These are phyloP conservation scores for Phoma sp. DNA, from an alignment of 2,329 filamentous ascomycete species.

Conservation along the genomic window DNA sequence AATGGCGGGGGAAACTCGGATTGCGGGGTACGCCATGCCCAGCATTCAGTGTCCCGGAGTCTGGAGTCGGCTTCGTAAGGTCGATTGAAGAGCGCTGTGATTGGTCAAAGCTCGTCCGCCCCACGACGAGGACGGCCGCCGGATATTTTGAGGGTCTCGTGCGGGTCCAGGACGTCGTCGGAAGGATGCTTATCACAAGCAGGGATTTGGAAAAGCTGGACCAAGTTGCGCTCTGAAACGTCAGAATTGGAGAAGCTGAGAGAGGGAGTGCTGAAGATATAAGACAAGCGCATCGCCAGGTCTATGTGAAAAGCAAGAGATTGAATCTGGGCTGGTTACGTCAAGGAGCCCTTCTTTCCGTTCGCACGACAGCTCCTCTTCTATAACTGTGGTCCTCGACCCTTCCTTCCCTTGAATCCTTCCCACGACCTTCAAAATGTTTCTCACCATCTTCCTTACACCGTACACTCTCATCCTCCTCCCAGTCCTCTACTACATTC, in stretches of 20 bases:
- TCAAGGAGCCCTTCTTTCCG: slow-evolving; percentile 9
- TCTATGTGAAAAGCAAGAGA: not conserved
- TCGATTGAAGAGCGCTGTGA: slow-evolving; percentile 14
- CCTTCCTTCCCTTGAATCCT: slow-evolving; percentile 2
- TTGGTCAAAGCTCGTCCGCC: slow-evolving; percentile 20
- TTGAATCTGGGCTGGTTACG: slow-evolving; percentile 4
- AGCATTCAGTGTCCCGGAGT: slow-evolving; percentile 23
- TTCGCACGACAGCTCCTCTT: slow-evolving; percentile 12
- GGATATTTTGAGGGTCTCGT: slow-evolving; percentile 20
- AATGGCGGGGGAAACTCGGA: slow-evolving; percentile 22
- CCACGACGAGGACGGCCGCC: slow-evolving; percentile 2
- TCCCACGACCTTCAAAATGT: slow-evolving; percentile 30
- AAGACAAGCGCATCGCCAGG: slow-evolving; percentile 10
- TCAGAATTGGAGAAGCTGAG: not conserved
- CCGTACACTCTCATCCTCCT: slow-evolving; percentile 58
- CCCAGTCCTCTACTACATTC: slow-evolving; percentile 63
- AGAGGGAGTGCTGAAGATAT: not conserved
- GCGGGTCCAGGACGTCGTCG: slow-evolving; percentile 14
- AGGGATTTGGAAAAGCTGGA: not conserved
- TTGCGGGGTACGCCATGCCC: slow-evolving; percentile 28
- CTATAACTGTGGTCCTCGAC: not conserved
- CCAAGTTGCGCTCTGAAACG: not conserved
- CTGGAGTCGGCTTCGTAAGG: slow-evolving; percentile 28
- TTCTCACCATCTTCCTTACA: slow-evolving; percentile 50
- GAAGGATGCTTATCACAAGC: slow-evolving; percentile 12